Evolutionary conservation across 164 flowering plant species (phyloP), one percentile per base, ranked within the genome.

Genomic region (Dillenia suffruticosa): DNA sequence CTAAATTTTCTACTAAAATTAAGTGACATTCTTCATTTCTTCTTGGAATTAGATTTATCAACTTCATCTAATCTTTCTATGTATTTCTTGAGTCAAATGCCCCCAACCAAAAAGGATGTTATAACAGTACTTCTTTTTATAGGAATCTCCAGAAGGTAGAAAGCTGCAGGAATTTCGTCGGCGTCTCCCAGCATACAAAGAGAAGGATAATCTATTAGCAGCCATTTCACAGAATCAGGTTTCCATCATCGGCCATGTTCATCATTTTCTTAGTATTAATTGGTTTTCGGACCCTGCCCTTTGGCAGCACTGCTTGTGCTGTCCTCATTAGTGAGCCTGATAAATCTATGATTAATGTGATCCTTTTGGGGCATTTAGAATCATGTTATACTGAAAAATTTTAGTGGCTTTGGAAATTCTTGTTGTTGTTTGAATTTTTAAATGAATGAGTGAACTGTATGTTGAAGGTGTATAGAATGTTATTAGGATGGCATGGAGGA

Each of bases 161-260:
- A 76, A 73, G 63, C 83, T 91, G 83, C 72, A 72, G 57, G 82
- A 86, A 68, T 86, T 91, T 69, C 89, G 98, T 12, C 76, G 58
- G 72, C 77, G 79, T 58, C 93, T 94, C 22, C 98, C 98, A 61
- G 84, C 89, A 51, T 89, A 82, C 62, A 86, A 86, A 66, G 96
- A 87, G 75, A 89, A 76, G 78, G 91, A 83, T 79, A 75, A 82
- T 51, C 68, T 93, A 69, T 59, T 93, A 66, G 49, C 63, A 45
- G 79, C 89, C 61, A 85, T 94, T 69, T 81, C 84, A 43, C 67
- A 74, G 53, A 86, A 89, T 72, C 98, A 91, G 98, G 98, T 89
- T 9, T 24, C 44, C 12, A 53, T 26, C 40, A 2, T 3, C 2
- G 40, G 40, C 40, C 40, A 26, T 26, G 40, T 60, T 24, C 13